Base-by-base conservation (phyloP, 106 monocot species). In the Hemerocallis citrina region DNA sequence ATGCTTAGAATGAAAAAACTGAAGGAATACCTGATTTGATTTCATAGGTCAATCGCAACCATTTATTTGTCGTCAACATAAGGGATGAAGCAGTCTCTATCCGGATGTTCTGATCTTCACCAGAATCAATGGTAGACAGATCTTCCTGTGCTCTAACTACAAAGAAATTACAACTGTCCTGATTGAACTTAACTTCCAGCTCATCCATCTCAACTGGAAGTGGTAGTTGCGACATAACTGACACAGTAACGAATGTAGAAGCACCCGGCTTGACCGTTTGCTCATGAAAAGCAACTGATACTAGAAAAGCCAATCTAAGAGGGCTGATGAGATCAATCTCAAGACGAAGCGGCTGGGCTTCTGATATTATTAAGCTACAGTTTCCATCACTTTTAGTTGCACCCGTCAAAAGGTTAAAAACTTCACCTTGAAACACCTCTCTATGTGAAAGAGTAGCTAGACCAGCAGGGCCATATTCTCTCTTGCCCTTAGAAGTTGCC, bases 161-260 rank as follows among this genome's bases (percentile, higher is more conserved):
- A 34, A 20, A 65, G 52, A 98, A 85, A 57, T 92, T 92, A 64
- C 91, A 98, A 25, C 39, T 69, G 23, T 74, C 34, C 63, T 98
- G 84, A 48, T 92, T 98, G 56, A 98, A 98, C 68, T 88, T 77
- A 61, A 98, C 49, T 66, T 88, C 85, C 60, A 98, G 55, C 68
- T 76, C 71, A 63, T 84, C 74, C 48, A 98, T 39, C 66, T 82
- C 79, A 51, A 88, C 47, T 14, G 87, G 77, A 65, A 21, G 67
- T 6, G 98, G 92, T 23, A 98, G 72, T 69, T 85, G 91, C 36
- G 98, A 85, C 22, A 82, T 56, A 69, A 98, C 75, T 44, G 88
- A 85, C 65, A 98, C 50, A 36, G 88, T 92, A 15, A 98, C 36
- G 55, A 59, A 62, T 2, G 84, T 49, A 34, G 88, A 59, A 5